Evolutionary conservation across 352 stramenopile genomes (phyloP).

Genomic region (Globisporangium lucens): DNA sequence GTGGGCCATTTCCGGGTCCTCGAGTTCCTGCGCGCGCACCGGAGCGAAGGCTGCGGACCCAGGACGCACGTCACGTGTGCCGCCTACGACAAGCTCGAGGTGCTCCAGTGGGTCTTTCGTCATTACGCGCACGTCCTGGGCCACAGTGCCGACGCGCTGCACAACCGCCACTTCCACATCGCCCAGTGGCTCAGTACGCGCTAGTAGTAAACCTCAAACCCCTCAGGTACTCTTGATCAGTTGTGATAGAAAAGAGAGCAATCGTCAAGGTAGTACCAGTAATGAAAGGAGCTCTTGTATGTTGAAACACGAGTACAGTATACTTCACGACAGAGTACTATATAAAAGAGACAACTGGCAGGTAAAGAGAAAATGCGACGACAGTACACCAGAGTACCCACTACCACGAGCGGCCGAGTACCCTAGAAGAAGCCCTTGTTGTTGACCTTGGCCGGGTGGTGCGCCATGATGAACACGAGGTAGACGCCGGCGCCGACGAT

Average conservation of each 20-base stretch:
- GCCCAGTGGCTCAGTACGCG: neutral
- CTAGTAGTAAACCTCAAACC: neutral
- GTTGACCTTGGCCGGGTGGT: constrained; percentile 27
- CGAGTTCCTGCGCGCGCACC: constrained; percentile 15
- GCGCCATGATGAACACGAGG: constrained; percentile 28
- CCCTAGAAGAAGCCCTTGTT: constrained; percentile 27
- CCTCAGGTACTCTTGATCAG: neutral
- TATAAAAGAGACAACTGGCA: neutral
- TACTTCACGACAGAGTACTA: neutral
- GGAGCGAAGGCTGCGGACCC: constrained; percentile 13
- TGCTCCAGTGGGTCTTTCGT: neutral
- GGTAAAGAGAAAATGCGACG: neutral
- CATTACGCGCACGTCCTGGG: constrained; percentile 4
- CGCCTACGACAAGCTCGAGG: constrained; percentile 5
- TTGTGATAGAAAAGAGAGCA: neutral
- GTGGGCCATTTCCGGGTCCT: constrained; percentile 8
- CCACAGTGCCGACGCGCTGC: neutral
- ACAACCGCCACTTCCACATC: constrained; percentile 9
- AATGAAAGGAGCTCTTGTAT: neutral
- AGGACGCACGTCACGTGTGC: neutral
- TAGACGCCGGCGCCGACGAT: constrained; percentile 26
- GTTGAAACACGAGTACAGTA: neutral
- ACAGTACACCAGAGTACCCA: neutral
- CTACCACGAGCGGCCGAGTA: neutral
- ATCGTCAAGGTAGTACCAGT: neutral